phyloP scores from a whole-genome alignment of 306 rosid species.

The Vigna nakashimae region DNA sequence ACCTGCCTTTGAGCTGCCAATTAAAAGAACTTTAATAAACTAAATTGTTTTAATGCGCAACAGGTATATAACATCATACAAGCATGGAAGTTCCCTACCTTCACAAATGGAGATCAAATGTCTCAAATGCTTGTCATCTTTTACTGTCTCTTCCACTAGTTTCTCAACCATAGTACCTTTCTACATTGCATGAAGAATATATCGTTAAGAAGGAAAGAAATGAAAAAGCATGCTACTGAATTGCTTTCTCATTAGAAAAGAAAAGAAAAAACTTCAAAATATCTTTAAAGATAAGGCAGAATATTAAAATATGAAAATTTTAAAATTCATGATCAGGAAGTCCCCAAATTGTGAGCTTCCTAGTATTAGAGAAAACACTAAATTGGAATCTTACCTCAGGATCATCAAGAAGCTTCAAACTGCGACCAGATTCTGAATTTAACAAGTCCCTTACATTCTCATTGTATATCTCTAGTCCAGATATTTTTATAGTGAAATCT shows the following conservation, averaged over 20 bases:
- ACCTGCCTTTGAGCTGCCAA: conserved; percentile 97
- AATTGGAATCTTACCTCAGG: conserved; percentile 74
- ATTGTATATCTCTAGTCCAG: conserved; percentile 97
- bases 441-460: conserved; percentile 94
- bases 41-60: conserved; percentile 8
- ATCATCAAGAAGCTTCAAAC: conserved; percentile 91
- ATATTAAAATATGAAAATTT: conserved; percentile 23
- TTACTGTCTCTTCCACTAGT: conserved; percentile 93
- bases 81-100: conserved; percentile 55
- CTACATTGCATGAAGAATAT: conserved; percentile 52
- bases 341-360: not conserved
- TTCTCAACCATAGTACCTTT: conserved; percentile 99
- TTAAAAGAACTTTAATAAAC: conserved; percentile 24
- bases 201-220: conserved; percentile 5
- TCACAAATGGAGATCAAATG: conserved; percentile 93
- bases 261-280: not conserved
- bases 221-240: not conserved
- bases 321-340: conserved; percentile 26
- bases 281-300: not conserved
- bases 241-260: not conserved
- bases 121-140: conserved; percentile 85
- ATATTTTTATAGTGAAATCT: conserved; percentile 82
- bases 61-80: not conserved
- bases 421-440: conserved; percentile 93
- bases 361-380: not conserved